Evolutionary conservation across 1,284 basidiomycete genomes (phyloP), one percentile per base, ranked within the genome.

Genomic region (Cutaneotrichosporon sp.): DNA sequence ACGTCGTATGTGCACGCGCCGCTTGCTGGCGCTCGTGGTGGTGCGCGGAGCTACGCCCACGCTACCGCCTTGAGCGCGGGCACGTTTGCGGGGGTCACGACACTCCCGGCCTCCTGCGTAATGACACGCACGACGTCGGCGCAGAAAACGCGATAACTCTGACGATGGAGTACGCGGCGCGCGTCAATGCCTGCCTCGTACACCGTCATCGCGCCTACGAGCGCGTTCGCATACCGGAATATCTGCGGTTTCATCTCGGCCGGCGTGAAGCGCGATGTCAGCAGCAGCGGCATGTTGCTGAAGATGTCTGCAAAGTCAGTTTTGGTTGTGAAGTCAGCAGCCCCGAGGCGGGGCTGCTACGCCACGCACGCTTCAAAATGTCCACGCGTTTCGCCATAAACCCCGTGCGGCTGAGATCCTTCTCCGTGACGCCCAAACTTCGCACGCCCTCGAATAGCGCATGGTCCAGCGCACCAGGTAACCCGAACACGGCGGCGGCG

Each of bases 401-500:
- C 2, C 48, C 36, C n/a, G 49, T 51, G 39, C 62, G 52, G 38
- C 60, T 52, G 34, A 66, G 36, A 3, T 49, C 52, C 14, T 52
- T 46, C 10, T 52, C 49, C 14, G 51, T 41, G 1, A 38, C 30
- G 12, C 57, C 38, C 12, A 58, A 34, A 7, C 23, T 34, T 14
- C 46, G 30, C 36, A 66, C 38, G 7, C 57, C 63, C 2, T 50
- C 48, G 10, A 74, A 61, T 14, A 74, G 51, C 3, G 60, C 58
- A 49, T 73, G 61, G 2, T 65, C 59, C 4, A 50, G 23, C 12
- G 61, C 65, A 1, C 57, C 60, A 4, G 67, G 62, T 21, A 68
- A 61, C 9, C 26, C 41, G n/a, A 75, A 38, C n/a, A 75, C n/a
- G 0, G 67, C 60, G 2, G 80, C 74, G 8, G 80, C 67, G 59